Evolutionary conservation across 768 basidiomycete species (phyloP).

Genomic region (Termitomyces sp.): DNA sequence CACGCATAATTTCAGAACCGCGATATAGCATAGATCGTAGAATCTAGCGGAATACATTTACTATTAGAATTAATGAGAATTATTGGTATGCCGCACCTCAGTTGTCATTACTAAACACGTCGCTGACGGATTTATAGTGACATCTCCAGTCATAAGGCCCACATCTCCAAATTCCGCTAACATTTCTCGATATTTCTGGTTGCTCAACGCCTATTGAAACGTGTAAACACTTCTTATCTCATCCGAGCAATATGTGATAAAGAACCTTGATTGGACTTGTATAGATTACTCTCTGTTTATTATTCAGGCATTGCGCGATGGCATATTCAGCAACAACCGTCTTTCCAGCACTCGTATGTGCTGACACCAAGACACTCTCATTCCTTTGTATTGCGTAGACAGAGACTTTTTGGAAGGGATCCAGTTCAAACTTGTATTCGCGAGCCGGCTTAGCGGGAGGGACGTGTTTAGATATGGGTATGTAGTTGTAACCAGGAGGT

Average conservation of each 20-base stretch:
- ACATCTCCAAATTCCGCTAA: slow-evolving; percentile 96
- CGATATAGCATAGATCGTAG: slow-evolving; percentile 97
- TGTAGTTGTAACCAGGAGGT: slow-evolving; percentile 87
- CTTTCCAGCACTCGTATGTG: slow-evolving; percentile 98
- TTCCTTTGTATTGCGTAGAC: slow-evolving; percentile 95
- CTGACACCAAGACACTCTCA: slow-evolving; percentile 96
- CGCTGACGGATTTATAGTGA: slow-evolving; percentile 96
- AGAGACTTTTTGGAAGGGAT: slow-evolving; percentile 96
- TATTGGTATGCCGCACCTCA: slow-evolving; percentile 75
- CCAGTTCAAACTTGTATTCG: slow-evolving; percentile 93
- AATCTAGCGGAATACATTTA: slow-evolving; percentile 72
- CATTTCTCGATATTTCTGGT: slow-evolving; percentile 99
- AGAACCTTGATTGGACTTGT: slow-evolving; percentile 97
- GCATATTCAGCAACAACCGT: slow-evolving; percentile 99
- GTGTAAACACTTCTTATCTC: too few species aligned
- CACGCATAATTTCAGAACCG: slow-evolving; percentile 98
- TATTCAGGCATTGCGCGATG: slow-evolving; percentile 92
- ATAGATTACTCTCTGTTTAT: slow-evolving; percentile 96
- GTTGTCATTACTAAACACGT: slow-evolving; percentile 99
- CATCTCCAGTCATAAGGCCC: slow-evolving; percentile 98
- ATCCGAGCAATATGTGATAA: too few species aligned
- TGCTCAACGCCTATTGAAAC: slow-evolving; percentile 82
- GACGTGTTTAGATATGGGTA: slow-evolving; percentile 88
- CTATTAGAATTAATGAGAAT: too few species aligned
- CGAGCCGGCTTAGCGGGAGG: slow-evolving; percentile 88